phyloP scores from a whole-genome alignment of 257 asterid species.

The Fraxinus pennsylvanica region DNA sequence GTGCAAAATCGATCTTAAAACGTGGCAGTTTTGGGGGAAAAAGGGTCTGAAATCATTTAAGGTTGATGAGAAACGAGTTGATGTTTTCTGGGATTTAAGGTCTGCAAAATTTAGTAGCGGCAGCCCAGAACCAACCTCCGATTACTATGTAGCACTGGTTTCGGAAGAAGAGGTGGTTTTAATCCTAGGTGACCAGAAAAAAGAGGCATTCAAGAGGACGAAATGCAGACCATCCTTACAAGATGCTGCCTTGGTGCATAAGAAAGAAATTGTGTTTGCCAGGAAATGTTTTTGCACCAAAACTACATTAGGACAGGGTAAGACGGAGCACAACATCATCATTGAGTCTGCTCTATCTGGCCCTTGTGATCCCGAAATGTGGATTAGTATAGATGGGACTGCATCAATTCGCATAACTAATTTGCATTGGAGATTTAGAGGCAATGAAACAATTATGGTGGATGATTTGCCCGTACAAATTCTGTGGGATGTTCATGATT shows the following conservation, averaged over 20 bases:
- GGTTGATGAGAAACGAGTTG: constrained; percentile 56
- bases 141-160: constrained; percentile 74
- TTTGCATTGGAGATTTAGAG: constrained; percentile 90
- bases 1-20: constrained; percentile 83
- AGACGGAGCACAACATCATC: constrained; percentile 61
- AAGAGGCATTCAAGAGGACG: constrained; percentile 67
- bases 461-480: constrained; percentile 62
- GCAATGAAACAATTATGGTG: constrained; percentile 66
- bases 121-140: constrained; percentile 69
- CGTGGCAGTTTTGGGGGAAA: constrained; percentile 95
- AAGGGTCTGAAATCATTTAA: constrained; percentile 70
- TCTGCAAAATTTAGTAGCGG: constrained; percentile 55
- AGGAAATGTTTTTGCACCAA: constrained; percentile 73
- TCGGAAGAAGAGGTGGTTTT: constrained; percentile 53
- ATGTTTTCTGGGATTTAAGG: constrained; percentile 80
- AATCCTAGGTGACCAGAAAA: constrained; percentile 68
- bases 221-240: constrained; percentile 40
- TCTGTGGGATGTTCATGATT: constrained; percentile 88
- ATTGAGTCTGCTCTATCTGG: constrained; percentile 54
- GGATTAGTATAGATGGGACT: constrained; percentile 79
- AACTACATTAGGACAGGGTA: constrained; percentile 61
- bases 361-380: constrained; percentile 72
- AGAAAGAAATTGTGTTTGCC: constrained; percentile 72
- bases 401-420: constrained; percentile 60
- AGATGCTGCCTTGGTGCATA: constrained; percentile 57